Percentiles rank a stretch among this genome's conserved stretches.
phyloP scores from a whole-genome alignment of 805 yeast species.

The Cyberlindnera bimundalis region DNA sequence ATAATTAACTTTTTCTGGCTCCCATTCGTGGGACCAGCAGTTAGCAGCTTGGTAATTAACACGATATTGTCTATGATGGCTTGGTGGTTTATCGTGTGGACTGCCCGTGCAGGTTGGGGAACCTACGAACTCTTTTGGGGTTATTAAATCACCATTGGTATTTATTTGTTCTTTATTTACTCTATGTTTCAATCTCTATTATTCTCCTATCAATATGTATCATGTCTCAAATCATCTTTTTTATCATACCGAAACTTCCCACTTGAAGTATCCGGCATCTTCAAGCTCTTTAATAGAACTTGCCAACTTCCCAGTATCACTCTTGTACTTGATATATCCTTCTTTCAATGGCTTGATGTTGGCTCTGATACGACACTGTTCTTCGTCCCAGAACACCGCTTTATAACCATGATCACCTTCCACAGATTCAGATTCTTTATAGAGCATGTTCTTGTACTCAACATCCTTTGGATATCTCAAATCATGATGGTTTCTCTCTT shows the following conservation, averaged over 20 bases:
- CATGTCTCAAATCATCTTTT: background rate
- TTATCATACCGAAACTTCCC: slow-evolving; percentile 21
- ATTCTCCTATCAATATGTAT: background rate
- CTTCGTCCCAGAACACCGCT: slow-evolving; percentile 52
- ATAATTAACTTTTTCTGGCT: slow-evolving; percentile 2
- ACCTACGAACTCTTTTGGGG: background rate
- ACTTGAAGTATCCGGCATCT: slow-evolving; percentile 34
- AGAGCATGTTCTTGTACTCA: slow-evolving; percentile 49
- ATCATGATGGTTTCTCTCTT: slow-evolving; percentile 47
- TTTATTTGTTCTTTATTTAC: background rate
- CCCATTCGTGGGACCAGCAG: background rate
- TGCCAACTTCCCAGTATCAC: slow-evolving; percentile 38
- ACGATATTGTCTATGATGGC: background rate
- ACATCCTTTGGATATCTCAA: slow-evolving; percentile 56
- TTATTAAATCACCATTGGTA: background rate
- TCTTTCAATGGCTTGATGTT: slow-evolving; percentile 43
- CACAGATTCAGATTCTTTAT: slow-evolving; percentile 34
- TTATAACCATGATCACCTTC: slow-evolving; percentile 41
- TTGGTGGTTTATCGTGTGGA: slow-evolving; percentile 1
- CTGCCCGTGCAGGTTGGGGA: background rate
- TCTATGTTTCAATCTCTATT: background rate
- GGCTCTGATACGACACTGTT: slow-evolving; percentile 40
- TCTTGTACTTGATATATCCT: slow-evolving; percentile 38
- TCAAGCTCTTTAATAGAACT: slow-evolving; percentile 36
- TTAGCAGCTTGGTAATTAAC: background rate